phyloP scores from a whole-genome alignment of 164 flowering plant genomes.

The Vitis labrusca region DNA sequence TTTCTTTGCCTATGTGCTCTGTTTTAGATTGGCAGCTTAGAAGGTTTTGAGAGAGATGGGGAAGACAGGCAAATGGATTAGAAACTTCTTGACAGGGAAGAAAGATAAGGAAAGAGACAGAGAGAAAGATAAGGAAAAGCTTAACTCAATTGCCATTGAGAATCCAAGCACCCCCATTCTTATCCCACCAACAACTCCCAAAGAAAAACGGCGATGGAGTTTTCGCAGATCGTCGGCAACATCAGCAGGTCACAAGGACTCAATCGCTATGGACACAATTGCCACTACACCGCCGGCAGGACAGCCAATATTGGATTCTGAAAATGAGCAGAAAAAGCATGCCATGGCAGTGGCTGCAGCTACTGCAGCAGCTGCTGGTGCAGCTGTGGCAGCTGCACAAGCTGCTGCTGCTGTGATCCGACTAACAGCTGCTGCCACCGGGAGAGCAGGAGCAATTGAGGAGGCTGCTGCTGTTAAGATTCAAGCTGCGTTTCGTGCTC shows the following conservation, averaged over 20 bases:
- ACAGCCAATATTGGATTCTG: conserved; percentile 28
- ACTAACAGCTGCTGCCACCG: conserved; percentile 26
- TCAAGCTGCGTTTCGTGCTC: conserved; percentile 66
- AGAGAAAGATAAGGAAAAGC: conserved; percentile 23
- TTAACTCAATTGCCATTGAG: conserved; percentile 20
- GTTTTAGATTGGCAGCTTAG: conserved; percentile 2
- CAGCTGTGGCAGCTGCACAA: conserved; percentile 65
- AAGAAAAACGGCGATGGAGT: conserved; percentile 88
- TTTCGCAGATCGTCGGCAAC: conserved; percentile 70
- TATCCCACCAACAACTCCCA: conserved; percentile 53
- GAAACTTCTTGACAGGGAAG: conserved; percentile 58
- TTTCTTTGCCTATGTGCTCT: neutral
- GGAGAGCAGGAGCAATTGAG: conserved; percentile 28
- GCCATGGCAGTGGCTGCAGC: conserved; percentile 63
- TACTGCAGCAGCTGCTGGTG: conserved; percentile 66
- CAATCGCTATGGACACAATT: conserved; percentile 30
- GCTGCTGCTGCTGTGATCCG: conserved; percentile 60
- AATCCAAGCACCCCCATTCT: conserved; percentile 48
- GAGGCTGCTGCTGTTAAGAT: conserved; percentile 61
- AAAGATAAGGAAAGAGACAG: conserved; percentile 48
- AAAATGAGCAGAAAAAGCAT: conserved; percentile 58
- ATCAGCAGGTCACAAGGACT: conserved; percentile 36
- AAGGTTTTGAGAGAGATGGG: conserved; percentile 41
- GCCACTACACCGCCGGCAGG: conserved; percentile 19
- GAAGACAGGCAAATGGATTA: conserved; percentile 59